Evolutionary conservation across 2,329 filamentous ascomycete species (phyloP).

Genomic region (Aspergillus puulaauensis): DNA sequence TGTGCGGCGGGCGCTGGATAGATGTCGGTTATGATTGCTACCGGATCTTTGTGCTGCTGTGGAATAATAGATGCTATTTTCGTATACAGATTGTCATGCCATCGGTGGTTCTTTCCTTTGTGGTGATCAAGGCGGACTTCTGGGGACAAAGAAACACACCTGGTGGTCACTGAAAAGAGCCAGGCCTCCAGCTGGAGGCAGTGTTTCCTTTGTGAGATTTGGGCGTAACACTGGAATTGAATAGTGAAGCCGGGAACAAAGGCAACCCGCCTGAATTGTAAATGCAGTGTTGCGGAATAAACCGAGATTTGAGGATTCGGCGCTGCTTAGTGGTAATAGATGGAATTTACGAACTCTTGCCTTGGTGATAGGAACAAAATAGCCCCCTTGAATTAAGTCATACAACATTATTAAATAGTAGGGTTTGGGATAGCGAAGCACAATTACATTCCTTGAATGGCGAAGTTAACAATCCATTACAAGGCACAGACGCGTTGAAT

Average conservation of each 20-base stretch:
- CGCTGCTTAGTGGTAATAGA: no score
- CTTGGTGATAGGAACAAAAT: not conserved
- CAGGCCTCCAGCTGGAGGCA: not conserved
- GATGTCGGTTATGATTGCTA: not conserved
- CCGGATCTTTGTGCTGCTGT: not conserved
- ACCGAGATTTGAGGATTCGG: not conserved
- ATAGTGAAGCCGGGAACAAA: not conserved
- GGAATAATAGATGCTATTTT: conserved; percentile 8
- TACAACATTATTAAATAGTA: conserved; percentile 13
- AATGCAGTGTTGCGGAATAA: not conserved
- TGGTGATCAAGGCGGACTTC: not conserved
- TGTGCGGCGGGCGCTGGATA: not conserved
- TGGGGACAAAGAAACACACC: conserved; percentile 1
- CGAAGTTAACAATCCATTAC: conserved; percentile 5
- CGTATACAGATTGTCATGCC: not conserved
- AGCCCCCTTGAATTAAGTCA: conserved; percentile 4
- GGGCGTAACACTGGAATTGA: not conserved
- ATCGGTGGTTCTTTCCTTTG: not conserved
- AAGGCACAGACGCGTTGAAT: conserved; percentile 11
- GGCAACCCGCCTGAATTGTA: not conserved
- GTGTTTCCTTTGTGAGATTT: not conserved
- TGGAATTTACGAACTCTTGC: not conserved
- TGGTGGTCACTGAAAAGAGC: not conserved
- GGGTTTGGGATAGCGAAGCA: conserved; percentile 2
- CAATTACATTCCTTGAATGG: conserved; percentile 18